Conservation (phyloP, 1,139 yeast species). For the Pichia cactophila region DNA sequence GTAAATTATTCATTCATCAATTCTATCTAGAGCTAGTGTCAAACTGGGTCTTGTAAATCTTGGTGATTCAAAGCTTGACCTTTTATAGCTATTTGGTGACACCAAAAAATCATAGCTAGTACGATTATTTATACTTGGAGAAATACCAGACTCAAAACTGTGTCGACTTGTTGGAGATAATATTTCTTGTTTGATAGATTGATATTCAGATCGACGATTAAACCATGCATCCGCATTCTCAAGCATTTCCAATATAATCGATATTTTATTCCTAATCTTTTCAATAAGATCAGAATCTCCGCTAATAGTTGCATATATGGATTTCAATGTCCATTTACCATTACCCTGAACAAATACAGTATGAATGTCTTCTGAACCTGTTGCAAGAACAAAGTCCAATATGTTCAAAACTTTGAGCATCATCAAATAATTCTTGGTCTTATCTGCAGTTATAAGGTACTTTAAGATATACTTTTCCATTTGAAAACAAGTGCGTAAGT, state of each 20-base stretch:
- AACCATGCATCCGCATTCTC: constrained; percentile 2
- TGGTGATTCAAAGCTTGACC: background rate
- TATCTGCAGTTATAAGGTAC: background rate
- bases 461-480: background rate
- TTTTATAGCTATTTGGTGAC: background rate
- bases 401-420: constrained; percentile 1
- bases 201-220: constrained; percentile 3
- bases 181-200: constrained; percentile 5
- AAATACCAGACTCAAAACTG: constrained; percentile 4
- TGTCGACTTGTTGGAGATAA: constrained; percentile 6
- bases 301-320: background rate
- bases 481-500: constrained; percentile 2
- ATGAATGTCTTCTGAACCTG: constrained; percentile 5
- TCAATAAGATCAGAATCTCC: background rate
- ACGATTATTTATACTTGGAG: background rate
- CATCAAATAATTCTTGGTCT: background rate
- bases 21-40: background rate
- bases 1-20: background rate
- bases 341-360: constrained; percentile 1
- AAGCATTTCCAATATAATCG: constrained; percentile 1
- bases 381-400: constrained; percentile 1
- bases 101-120: constrained; percentile 2
- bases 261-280: background rate
- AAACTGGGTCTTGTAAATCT: background rate
- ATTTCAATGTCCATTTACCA: constrained; percentile 2